Evolutionary conservation across 2,329 filamentous ascomycete species (phyloP).

Genomic region (Neopestalotiopsis sp.): DNA sequence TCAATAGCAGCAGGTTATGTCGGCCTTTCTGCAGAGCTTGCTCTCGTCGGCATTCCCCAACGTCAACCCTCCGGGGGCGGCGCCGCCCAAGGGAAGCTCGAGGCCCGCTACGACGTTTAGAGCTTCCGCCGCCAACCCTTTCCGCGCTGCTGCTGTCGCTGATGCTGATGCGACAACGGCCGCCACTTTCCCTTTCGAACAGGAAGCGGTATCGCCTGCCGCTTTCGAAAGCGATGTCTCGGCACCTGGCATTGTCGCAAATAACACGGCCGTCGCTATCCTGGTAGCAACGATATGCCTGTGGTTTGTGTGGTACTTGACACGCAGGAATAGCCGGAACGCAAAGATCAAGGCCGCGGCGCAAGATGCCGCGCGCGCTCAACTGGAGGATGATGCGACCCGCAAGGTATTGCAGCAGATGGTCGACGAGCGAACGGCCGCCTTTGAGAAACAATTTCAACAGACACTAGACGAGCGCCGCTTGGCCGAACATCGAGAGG

Average conservation of each 20-base stretch:
- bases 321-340: neutral
- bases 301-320: neutral
- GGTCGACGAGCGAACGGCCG: neutral
- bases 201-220: neutral
- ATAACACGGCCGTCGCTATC: neutral
- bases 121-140: neutral
- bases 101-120: neutral
- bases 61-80: slow-evolving; percentile 2
- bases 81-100: neutral
- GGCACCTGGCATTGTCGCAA: neutral
- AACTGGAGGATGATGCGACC: slow-evolving; percentile 4
- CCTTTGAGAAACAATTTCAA: slow-evolving; percentile 21
- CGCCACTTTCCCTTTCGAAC: neutral
- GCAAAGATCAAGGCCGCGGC: neutral
- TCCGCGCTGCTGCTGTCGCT: neutral
- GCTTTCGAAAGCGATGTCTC: neutral
- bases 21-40: slow-evolving; percentile 5
- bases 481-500: slow-evolving; percentile 11
- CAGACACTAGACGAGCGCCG: slow-evolving; percentile 23
- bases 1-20: slow-evolving; percentile 3
- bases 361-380: neutral
- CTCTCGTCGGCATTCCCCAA: slow-evolving; percentile 10
- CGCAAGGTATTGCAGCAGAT: neutral
- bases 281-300: neutral
- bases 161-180: slow-evolving; percentile 5